These are phyloP conservation scores for Mycosarcoma mackinlayi DNA, from an alignment of 1,284 basidiomycete genomes.

Conservation along the genomic window DNA sequence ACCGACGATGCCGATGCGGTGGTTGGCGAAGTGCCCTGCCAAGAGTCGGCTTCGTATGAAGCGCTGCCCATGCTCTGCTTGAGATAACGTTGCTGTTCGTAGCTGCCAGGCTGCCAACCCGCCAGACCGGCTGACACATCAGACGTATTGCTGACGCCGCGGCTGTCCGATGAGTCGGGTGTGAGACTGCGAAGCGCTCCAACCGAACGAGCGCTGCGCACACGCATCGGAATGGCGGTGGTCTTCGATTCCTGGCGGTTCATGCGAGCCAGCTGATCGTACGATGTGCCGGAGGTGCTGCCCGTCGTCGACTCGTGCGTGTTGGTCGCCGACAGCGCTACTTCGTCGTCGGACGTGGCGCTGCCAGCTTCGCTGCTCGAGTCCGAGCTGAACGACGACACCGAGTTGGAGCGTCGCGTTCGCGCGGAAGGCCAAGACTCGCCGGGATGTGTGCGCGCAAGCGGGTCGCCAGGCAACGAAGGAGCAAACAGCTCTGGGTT, in stretches of 20 bases:
- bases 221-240: conserved; percentile 15
- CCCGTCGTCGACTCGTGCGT: conserved; percentile 27
- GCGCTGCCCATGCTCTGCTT: conserved; percentile 7
- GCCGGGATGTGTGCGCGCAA: conserved; percentile 22
- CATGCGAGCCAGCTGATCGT: conserved; percentile 3
- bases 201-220: not conserved
- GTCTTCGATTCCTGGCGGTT: conserved; percentile 2
- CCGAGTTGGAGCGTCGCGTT: conserved; percentile 16
- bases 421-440: conserved; percentile 50
- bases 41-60: conserved; percentile 30
- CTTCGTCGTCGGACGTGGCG: conserved; percentile 24
- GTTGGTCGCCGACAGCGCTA: conserved; percentile 15
- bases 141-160: conserved; percentile 19
- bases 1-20: conserved; percentile 27
- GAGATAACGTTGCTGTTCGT: conserved; percentile 11
- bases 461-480: conserved; percentile 44
- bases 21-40: conserved; percentile 36
- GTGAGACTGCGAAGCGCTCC: conserved; percentile 11
- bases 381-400: conserved; percentile 24
- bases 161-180: conserved; percentile 25
- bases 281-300: conserved; percentile 14
- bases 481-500: conserved; percentile 39
- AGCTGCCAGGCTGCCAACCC: conserved; percentile 22
- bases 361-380: conserved; percentile 29
- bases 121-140: conserved; percentile 10